phyloP scores from a whole-genome alignment of 2,329 filamentous ascomycete genomes.

The Xylaria hypoxylon region DNA sequence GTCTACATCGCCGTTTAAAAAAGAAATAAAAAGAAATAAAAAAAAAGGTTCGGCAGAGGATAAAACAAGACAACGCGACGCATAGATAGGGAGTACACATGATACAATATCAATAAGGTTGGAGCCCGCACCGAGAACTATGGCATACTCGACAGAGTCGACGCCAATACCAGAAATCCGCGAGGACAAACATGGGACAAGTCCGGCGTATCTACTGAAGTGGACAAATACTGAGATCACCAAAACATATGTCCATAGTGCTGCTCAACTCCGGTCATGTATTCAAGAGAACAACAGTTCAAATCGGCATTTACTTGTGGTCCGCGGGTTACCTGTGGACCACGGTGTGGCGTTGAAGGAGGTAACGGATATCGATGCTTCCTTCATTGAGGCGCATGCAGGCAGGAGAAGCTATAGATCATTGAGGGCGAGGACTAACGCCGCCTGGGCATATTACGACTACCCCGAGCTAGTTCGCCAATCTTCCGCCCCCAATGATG shows the following conservation, averaged over 20 bases:
- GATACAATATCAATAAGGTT: conserved; percentile 7
- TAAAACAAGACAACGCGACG: conserved; percentile 6
- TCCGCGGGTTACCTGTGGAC: conserved; percentile 30
- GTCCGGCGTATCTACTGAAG: conserved; percentile 41
- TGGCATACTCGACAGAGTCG: neutral
- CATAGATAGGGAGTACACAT: conserved; percentile 12
- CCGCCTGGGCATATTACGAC: conserved; percentile 29
- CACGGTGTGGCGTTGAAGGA: conserved; percentile 15
- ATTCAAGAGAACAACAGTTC: conserved; percentile 16
- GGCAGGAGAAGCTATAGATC: conserved; percentile 27
- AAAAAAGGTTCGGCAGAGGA: neutral
- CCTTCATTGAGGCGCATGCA: conserved; percentile 32
- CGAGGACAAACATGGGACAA: neutral
- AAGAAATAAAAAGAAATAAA: too few relatives aligned
- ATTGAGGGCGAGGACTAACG: neutral
- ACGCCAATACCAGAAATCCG: neutral
- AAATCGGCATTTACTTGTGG: conserved; percentile 34
- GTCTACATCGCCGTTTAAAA: neutral
- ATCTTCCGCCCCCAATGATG: neutral
- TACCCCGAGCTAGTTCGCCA: conserved; percentile 31
- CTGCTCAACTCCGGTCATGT: conserved; percentile 36
- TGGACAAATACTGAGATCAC: conserved; percentile 33
- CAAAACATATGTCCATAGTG: conserved; percentile 32
- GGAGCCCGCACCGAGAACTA: neutral
- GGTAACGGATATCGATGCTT: conserved; percentile 14